Base-by-base conservation (phyloP, 805 yeast genomes). In the Candida schatavii region DNA sequence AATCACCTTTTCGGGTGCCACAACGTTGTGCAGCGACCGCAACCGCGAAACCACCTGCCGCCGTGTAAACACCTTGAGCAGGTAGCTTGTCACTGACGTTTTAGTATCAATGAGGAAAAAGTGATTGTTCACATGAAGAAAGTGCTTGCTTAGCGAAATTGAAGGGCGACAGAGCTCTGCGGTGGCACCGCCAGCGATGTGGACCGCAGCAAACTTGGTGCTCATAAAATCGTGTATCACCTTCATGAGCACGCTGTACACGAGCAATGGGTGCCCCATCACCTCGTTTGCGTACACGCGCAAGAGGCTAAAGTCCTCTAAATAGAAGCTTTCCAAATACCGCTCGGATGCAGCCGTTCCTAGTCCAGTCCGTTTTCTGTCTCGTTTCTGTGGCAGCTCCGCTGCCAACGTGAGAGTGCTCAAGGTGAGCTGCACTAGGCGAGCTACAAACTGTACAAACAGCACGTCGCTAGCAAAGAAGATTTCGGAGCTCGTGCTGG, bases 231-330 rank as follows among this genome's bases (percentile, higher is more conserved):
- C 54, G 36, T 42, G 15, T 3, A 54, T 21, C 7, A 48, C 47
- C 39, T 54, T 55, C 22, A 46, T 29, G 5, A 56, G 20, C 9
- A 57, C 51, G 2, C 55, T 41, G 48, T 46, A 37, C 10, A 52
- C 33, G 15, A 56, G 17, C 17, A 44, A 35, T 1, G 51, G 52
- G 39, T 51, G 55, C 1, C 61, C 61, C 19, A 39, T 47, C 10
- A 47, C 46, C 20, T 47, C 42, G 19, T 54, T 52, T n/a, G 56
- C 27, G 39, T 59, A 60, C 2, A 60, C 34, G 26, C 57, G 37
- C 9, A 57, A 29, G 13, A 60, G 42, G 37, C 52, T 51, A 28
- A 48, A 52, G 45, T 59, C 62, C 42, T 59, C 63, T 26, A 46
- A 30, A 34, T 17, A 47, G 23, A 32, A 50, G 6, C 30, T 28